Evolutionary conservation across 345 rosid genomes (phyloP).

Genomic region (Melaleuca quinquenervia): DNA sequence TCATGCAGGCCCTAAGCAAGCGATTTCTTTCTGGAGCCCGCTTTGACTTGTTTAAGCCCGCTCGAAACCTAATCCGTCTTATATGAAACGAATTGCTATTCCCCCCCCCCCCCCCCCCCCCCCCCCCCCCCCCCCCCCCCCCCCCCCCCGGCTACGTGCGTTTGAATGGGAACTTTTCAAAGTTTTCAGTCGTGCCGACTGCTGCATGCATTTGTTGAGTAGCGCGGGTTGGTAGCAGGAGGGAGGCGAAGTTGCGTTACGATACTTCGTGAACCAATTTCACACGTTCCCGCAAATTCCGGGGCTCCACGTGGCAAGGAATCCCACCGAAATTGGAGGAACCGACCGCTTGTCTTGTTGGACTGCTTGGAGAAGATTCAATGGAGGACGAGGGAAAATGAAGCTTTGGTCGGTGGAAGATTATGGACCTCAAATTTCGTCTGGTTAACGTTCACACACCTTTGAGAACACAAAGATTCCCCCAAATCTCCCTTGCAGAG

Average conservation of each 20-base stretch:
- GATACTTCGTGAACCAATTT: not conserved
- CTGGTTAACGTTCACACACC: not conserved
- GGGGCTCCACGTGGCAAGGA: not conserved
- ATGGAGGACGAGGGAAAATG: not conserved
- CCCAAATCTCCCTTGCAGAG: not conserved
- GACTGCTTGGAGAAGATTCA: not conserved
- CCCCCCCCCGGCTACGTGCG: not conserved
- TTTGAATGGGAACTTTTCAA: not conserved
- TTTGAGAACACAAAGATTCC: not conserved
- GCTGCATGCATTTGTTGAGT: not conserved
- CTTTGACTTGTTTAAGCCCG: not conserved
- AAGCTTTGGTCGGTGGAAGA: not conserved
- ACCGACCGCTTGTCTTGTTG: not conserved
- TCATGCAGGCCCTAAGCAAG: no score
- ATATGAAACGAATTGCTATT: not conserved
- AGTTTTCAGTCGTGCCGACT: not conserved
- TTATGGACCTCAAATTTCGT: not conserved
- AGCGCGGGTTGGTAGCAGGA: not conserved
- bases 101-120: no score
- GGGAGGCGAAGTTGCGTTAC: not conserved
- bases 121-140: no score
- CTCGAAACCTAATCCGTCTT: not conserved
- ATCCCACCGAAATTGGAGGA: not conserved
- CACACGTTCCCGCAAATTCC: not conserved
- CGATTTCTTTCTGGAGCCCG: not conserved